A percentile compares a stretch with the other conserved stretches of the same genome.
Evolutionary conservation across 2,329 filamentous ascomycete genomes (phyloP).

Genomic region (Botrytis tulipae): DNA sequence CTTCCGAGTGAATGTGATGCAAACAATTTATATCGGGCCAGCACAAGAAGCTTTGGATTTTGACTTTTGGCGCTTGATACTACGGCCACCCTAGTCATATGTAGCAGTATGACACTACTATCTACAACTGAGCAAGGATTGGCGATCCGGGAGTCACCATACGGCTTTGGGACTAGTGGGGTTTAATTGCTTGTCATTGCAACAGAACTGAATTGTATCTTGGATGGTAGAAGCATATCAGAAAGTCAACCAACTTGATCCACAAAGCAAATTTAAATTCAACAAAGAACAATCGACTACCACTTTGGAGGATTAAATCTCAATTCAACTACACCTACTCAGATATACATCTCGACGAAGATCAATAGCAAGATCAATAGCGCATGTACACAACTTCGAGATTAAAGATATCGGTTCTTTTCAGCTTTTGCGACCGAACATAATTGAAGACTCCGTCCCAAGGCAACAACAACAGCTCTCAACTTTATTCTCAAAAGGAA

Average conservation of each 20-base stretch:
- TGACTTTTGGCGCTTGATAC: neutral
- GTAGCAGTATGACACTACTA: neutral
- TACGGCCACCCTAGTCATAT: neutral
- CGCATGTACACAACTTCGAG: neutral
- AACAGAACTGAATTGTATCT: neutral
- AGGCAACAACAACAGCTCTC: neutral
- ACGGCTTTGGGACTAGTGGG: neutral
- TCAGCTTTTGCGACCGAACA: slow-evolving; percentile 1
- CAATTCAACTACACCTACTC: neutral
- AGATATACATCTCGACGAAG: neutral
- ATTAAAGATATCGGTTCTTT: neutral
- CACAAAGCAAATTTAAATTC: slow-evolving; percentile 4
- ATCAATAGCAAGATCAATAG: neutral
- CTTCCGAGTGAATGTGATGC: neutral
- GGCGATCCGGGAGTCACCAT: neutral
- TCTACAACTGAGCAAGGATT: neutral
- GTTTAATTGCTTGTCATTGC: neutral
- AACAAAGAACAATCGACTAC: slow-evolving; percentile 4
- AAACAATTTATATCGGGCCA: neutral
- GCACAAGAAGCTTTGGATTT: neutral
- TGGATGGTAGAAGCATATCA: slow-evolving; percentile 9
- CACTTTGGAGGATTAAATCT: neutral
- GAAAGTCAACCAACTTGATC: slow-evolving; percentile 14
- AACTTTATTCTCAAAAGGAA: neutral
- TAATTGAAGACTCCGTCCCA: neutral